phyloP scores from a whole-genome alignment of 2,329 filamentous ascomycete genomes.

The Escovopsis sp. region DNA sequence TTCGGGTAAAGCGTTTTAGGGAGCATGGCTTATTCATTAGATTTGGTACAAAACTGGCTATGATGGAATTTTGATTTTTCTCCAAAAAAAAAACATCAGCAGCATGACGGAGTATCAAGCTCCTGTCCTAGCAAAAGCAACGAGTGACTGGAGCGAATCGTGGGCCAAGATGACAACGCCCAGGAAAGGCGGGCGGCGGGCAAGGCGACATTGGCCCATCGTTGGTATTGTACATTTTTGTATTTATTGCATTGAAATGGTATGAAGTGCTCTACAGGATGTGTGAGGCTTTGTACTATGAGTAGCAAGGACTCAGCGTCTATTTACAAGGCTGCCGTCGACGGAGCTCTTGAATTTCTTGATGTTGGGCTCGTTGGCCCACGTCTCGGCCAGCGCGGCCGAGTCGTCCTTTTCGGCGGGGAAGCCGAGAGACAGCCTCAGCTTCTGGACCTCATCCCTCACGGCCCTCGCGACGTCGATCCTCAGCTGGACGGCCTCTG shows the following conservation, averaged over 20 bases:
- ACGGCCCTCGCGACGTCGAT: conserved; percentile 69
- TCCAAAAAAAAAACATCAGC: not conserved
- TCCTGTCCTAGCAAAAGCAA: too few relatives aligned
- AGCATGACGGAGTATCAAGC: too few relatives aligned
- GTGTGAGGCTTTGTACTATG: not conserved
- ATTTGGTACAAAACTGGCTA: conserved; percentile 3
- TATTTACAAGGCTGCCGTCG: conserved; percentile 36
- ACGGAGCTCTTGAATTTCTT: conserved; percentile 38
- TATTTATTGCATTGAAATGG: not conserved
- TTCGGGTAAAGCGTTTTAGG: not conserved
- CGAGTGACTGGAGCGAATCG: too few relatives aligned
- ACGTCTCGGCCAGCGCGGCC: conserved; percentile 66
- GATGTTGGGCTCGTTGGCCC: conserved; percentile 39
- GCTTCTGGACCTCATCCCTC: conserved; percentile 63
- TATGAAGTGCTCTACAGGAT: too few relatives aligned
- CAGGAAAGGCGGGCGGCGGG: not conserved
- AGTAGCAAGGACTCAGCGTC: conserved; percentile 12
- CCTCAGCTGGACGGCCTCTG: conserved; percentile 54
- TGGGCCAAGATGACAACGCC: too few relatives aligned
- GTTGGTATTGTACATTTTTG: not conserved
- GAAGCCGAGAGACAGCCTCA: conserved; percentile 57
- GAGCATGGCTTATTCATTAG: conserved; percentile 1
- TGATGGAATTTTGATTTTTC: conserved; percentile 1
- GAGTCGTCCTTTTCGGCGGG: conserved; percentile 66
- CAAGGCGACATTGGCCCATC: not conserved